Conservation (phyloP, 2,329 filamentous ascomycete genomes). For the Orbilia javanica region DNA sequence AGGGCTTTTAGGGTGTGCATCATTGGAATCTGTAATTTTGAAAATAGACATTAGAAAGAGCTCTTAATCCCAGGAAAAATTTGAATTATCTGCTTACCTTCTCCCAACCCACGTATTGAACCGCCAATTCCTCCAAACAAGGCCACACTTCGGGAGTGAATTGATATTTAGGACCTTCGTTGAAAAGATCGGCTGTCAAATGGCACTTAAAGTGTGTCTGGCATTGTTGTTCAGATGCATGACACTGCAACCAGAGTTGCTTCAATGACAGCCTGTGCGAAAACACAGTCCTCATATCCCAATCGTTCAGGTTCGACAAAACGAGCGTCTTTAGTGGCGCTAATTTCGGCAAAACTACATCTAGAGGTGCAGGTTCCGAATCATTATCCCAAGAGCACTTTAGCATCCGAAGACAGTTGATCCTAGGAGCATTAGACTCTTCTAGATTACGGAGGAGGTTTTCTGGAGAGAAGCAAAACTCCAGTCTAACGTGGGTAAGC, state of each 20-base stretch:
- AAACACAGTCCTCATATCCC: slow-evolving; percentile 27
- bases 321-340: slow-evolving; percentile 11
- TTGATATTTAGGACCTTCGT: background rate
- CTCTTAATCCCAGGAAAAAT: background rate
- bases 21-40: background rate
- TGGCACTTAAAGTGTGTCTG: background rate
- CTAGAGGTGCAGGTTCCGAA: background rate
- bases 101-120: slow-evolving; percentile 25
- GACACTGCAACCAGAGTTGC: slow-evolving; percentile 38
- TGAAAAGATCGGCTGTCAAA: slow-evolving; percentile 22
- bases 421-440: background rate
- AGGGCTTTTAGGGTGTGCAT: slow-evolving; percentile 2
- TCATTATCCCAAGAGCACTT: slow-evolving; percentile 16
- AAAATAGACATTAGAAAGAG: background rate
- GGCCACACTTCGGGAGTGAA: slow-evolving; percentile 32
- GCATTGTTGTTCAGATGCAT: background rate
- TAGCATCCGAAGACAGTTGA: slow-evolving; percentile 16
- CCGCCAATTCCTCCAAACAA: slow-evolving; percentile 33
- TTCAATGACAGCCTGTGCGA: slow-evolving; percentile 18
- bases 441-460: background rate
- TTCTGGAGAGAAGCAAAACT: slow-evolving; percentile 18
- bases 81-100: slow-evolving; percentile 5
- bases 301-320: background rate
- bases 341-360: background rate
- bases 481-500: slow-evolving; percentile 18